phyloP scores from a whole-genome alignment of 164 flowering plant species.

The Echeveria elegans region DNA sequence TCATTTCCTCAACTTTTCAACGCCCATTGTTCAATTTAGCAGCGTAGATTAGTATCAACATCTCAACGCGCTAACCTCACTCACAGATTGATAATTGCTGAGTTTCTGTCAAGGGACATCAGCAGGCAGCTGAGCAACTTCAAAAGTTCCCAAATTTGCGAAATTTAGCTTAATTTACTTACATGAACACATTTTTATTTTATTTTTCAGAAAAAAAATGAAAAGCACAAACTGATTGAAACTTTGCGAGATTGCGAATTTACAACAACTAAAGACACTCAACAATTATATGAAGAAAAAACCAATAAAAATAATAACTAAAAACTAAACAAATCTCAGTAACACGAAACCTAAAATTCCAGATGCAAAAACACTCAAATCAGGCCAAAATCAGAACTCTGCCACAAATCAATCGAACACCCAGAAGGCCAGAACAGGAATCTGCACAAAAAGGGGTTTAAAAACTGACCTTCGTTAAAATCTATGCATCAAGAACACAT shows the following conservation, averaged over 20 bases:
- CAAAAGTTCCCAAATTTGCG: neutral
- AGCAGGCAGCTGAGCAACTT: neutral
- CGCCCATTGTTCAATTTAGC: neutral
- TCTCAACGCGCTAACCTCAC: neutral
- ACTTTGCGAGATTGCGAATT: no score
- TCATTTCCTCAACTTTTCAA: neutral
- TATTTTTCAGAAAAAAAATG: no score
- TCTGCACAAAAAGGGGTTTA: no score
- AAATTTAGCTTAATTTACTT: no score
- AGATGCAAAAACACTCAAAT: no score
- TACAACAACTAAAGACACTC: no score
- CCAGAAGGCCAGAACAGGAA: no score
- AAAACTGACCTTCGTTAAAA: no score
- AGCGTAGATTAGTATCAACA: neutral
- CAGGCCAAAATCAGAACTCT: neutral
- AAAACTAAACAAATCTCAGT: neutral
- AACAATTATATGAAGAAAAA: neutral
- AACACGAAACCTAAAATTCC: no score
- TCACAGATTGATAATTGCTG: neutral
- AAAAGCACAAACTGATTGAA: neutral
- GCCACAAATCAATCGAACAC: neutral
- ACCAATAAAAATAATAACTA: neutral
- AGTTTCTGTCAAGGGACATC: neutral
- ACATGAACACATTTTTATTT: no score
- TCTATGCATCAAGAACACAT: no score